Evolutionary conservation across 2,329 filamentous ascomycete species (phyloP).

Genomic region (Ceratocystis huliohia): DNA sequence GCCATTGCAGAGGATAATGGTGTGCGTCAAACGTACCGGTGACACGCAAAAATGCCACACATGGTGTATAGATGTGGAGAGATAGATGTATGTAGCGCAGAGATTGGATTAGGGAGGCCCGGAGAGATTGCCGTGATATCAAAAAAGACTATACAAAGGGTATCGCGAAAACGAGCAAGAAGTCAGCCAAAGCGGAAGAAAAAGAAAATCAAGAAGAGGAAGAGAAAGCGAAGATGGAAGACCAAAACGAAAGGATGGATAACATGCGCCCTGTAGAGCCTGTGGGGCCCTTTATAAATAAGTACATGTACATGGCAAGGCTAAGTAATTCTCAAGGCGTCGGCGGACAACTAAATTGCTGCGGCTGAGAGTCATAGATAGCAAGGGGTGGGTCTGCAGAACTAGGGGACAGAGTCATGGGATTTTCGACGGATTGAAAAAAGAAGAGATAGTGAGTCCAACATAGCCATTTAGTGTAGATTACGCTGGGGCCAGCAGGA

Average conservation of each 20-base stretch:
- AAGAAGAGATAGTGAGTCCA: constrained; percentile 3
- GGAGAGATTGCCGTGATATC: background rate
- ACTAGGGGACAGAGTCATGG: background rate
- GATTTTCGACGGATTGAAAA: background rate
- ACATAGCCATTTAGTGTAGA: background rate
- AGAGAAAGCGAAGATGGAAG: background rate
- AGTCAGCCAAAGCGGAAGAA: background rate
- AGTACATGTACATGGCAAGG: background rate
- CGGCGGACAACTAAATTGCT: background rate
- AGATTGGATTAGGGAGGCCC: background rate
- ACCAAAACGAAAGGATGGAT: background rate
- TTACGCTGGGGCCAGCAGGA: background rate
- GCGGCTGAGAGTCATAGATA: constrained; percentile 10
- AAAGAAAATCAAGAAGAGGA: background rate
- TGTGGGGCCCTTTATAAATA: constrained; percentile 4
- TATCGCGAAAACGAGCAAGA: background rate
- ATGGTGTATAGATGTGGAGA: constrained; percentile 38
- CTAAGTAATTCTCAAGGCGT: background rate
- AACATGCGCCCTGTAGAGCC: background rate
- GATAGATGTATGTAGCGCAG: background rate
- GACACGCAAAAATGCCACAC: constrained; percentile 96
- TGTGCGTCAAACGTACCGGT: constrained; percentile 49
- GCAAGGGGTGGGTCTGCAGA: background rate
- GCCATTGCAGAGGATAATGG: background rate
- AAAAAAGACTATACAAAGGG: background rate